Base-by-base conservation (phyloP, 805 yeast genomes). In the Saccharomycopsis synnaedendra region DNA sequence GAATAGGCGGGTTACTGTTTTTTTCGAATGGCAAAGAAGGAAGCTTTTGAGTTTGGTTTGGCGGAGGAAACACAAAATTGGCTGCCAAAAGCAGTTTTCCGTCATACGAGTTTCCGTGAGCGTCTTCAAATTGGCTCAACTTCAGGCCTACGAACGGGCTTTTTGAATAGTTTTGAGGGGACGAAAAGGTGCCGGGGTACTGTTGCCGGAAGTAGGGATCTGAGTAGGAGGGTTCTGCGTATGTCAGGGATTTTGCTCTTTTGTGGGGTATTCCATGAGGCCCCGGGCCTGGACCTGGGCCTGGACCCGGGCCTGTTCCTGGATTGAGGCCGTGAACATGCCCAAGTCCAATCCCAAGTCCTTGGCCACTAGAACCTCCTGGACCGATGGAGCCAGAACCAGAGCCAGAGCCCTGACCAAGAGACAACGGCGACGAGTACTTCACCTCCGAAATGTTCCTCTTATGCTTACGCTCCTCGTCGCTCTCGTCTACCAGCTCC, bases 381-480 rank as follows among this genome's bases (percentile, higher is more conserved):
- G 19, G 19, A 19, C 19, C 19, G 1, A 19, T 19, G 19, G 19
- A 19, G 19, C 19, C 19, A 19, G 19, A 19, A 19, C 19, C 19
- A 19, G 19, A 19, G 19, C 19, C 19, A 19, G 19, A 19, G 19
- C 19, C 19, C 19, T 19, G 19, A 19, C 19, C 19, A 19, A 19
- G 19, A 19, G 19, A 19, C 19, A 19, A 19, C 19, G 19, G 19
- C 19, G 19, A 19, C 19, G 19, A 19, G 19, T 19, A 19, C 19
- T 19, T 19, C 19, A 19, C 19, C 6, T 42, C 45, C 19, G 49
- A 46, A 30, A 42, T 28, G n/a, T 30, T 30, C 44, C 50, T 42
- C 43, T 41, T 58, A 54, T 47, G 60, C 42, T 48, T 49, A n/a
- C 47, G 47, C 55, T 40, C 43, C 19, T 46, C 50, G 6, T 51